Percentiles rank a stretch among this genome's conserved stretches.
Evolutionary conservation across 2,329 filamentous ascomycete genomes (phyloP).

Genomic region (Xylariaceae sp.): DNA sequence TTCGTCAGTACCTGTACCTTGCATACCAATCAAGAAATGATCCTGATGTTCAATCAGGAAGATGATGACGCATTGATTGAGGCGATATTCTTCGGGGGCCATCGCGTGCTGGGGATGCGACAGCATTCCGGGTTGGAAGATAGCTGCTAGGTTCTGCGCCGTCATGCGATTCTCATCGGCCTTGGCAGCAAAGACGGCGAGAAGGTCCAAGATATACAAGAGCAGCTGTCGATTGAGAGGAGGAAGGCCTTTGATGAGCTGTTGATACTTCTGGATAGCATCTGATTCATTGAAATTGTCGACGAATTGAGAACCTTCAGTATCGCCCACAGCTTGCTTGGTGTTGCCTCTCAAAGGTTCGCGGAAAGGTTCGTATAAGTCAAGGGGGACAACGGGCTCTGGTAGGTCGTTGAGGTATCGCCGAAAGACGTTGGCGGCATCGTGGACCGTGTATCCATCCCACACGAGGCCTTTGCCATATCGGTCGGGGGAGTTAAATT

Average conservation of each 20-base stretch:
- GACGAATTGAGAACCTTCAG: slow-evolving; percentile 64
- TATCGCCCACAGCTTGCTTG: slow-evolving; percentile 68
- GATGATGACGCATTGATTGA: slow-evolving; percentile 95
- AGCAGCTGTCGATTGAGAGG: slow-evolving; percentile 90
- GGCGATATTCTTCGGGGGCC: slow-evolving; percentile 86
- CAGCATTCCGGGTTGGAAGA: slow-evolving; percentile 94
- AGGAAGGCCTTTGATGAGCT: slow-evolving; percentile 86
- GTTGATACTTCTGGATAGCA: slow-evolving; percentile 81
- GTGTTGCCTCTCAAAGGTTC: slow-evolving; percentile 70
- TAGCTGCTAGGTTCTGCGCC: slow-evolving; percentile 87
- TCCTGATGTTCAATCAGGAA: slow-evolving; percentile 99
- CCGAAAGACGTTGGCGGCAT: slow-evolving; percentile 92
- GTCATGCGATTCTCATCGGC: slow-evolving; percentile 97
- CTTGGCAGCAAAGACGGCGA: slow-evolving; percentile 96
- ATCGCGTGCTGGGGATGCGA: slow-evolving; percentile 94
- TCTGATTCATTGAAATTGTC: slow-evolving; percentile 70
- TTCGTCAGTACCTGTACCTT: slow-evolving; percentile 95
- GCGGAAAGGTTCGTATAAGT: slow-evolving; percentile 88
- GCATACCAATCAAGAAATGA: slow-evolving; percentile 97
- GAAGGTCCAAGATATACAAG: slow-evolving; percentile 89
- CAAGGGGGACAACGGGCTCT: slow-evolving; percentile 91
- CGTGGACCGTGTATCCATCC: slow-evolving; percentile 96
- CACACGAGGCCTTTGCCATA: slow-evolving; percentile 97
- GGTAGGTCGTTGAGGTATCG: slow-evolving; percentile 95
- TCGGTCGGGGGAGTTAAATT: slow-evolving; percentile 90